phyloP scores from a whole-genome alignment of 305 asterid species.

The Ilex paraguariensis region DNA sequence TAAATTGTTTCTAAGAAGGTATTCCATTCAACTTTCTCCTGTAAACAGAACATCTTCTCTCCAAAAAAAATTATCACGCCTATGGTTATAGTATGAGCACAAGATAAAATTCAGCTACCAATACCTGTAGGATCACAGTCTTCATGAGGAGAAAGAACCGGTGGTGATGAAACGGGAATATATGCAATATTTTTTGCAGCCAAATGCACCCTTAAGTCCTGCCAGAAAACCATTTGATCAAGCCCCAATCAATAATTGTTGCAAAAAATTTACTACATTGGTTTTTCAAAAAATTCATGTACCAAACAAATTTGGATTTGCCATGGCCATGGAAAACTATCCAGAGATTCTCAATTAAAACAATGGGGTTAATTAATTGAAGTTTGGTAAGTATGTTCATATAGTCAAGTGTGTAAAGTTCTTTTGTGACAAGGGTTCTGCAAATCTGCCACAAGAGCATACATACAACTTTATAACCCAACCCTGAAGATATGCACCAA shows the following conservation, averaged over 20 bases:
- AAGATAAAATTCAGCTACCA: conserved; percentile 6
- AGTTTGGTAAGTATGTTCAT: too few relatives aligned
- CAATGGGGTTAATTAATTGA: too few relatives aligned
- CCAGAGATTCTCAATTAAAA: not conserved
- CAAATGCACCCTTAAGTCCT: conserved; percentile 64
- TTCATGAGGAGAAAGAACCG: conserved; percentile 53
- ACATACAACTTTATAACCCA: too few relatives aligned
- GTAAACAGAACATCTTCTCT: not conserved
- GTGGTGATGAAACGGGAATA: conserved; percentile 70
- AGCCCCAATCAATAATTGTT: not conserved
- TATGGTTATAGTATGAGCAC: not conserved
- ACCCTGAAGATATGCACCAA: too few relatives aligned
- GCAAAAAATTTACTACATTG: not conserved
- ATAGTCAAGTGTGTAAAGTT: too few relatives aligned
- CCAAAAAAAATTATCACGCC: not conserved
- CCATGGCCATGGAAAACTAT: not conserved
- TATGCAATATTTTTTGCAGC: conserved; percentile 50
- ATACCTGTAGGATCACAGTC: conserved; percentile 32
- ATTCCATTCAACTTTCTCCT: not conserved
- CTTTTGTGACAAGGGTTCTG: too few relatives aligned
- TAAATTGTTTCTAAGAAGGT: too few relatives aligned
- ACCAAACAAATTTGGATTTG: not conserved
- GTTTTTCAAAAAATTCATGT: not conserved
- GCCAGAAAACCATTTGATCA: conserved; percentile 9
- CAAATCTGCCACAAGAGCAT: too few relatives aligned